A percentile compares a stretch with the other conserved stretches of the same genome.
These are phyloP conservation scores for Neonectria punicea DNA, from an alignment of 2,329 filamentous ascomycete genomes.

Conservation along the genomic window DNA sequence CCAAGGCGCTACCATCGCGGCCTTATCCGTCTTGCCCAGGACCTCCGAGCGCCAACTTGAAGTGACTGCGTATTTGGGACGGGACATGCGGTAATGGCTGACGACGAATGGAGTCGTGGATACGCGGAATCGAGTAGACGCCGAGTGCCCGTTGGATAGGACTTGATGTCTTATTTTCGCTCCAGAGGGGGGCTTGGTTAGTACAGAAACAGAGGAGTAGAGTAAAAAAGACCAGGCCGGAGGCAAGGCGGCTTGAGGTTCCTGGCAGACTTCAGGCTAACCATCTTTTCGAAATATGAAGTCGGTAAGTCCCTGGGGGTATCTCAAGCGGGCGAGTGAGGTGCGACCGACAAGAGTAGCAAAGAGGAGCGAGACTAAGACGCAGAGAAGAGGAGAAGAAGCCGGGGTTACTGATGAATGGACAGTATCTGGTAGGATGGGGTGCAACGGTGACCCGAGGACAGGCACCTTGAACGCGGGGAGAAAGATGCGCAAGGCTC, in stretches of 20 bases:
- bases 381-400: conserved; percentile 23
- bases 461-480: conserved; percentile 11
- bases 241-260: background rate
- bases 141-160: background rate
- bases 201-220: background rate
- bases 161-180: background rate
- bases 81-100: conserved; percentile 5
- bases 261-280: background rate
- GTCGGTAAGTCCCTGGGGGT: conserved; percentile 19
- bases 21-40: background rate
- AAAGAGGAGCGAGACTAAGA: conserved; percentile 16
- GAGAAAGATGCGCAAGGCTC: conserved; percentile 11
- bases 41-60: conserved; percentile 13
- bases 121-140: conserved; percentile 11
- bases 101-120: conserved; percentile 7
- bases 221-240: background rate
- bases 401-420: conserved; percentile 24
- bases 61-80: background rate
- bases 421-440: conserved; percentile 20
- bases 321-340: conserved; percentile 7
- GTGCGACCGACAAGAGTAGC: conserved; percentile 8
- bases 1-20: background rate
- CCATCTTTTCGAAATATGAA: conserved; percentile 6
- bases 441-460: background rate
- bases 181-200: background rate